Conservation (phyloP, 495 filamentous ascomycete species). For the Lophiotrema nucula region DNA sequence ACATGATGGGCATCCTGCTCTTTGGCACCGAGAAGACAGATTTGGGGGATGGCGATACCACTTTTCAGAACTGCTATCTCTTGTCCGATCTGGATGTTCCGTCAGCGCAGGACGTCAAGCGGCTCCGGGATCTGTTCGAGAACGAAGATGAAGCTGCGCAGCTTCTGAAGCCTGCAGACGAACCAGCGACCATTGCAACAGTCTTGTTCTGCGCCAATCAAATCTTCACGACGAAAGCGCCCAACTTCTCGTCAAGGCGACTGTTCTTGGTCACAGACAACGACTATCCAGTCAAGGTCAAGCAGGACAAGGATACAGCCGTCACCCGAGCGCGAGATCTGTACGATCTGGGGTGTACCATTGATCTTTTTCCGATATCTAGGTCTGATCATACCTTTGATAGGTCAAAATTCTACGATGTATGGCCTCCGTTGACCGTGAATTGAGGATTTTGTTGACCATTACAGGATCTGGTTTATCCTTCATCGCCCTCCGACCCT, state of each 20-base stretch:
- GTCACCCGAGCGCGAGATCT: conserved; percentile 89
- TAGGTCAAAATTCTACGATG: conserved; percentile 82
- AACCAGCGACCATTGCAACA: conserved; percentile 77
- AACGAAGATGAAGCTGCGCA: conserved; percentile 63
- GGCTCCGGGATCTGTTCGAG: conserved; percentile 69
- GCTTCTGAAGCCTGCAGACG: conserved; percentile 63
- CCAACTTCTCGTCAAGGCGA: conserved; percentile 88
- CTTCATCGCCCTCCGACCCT: conserved; percentile 56
- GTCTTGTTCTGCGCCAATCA: conserved; percentile 94
- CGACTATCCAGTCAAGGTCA: conserved; percentile 77
- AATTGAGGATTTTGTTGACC: not conserved
- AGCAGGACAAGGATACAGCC: conserved; percentile 67
- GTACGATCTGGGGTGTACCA: conserved; percentile 88
- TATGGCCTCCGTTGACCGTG: not conserved
- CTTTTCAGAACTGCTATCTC: conserved; percentile 90
- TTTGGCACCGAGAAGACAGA: conserved; percentile 87
- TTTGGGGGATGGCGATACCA: conserved; percentile 65
- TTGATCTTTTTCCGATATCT: conserved; percentile 93
- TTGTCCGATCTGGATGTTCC: conserved; percentile 87
- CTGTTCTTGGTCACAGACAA: conserved; percentile 96
- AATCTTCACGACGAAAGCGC: conserved; percentile 90
- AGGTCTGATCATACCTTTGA: conserved; percentile 73
- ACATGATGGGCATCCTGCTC: conserved; percentile 97
- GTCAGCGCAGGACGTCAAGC: conserved; percentile 80
- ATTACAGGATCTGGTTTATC: conserved; percentile 44